phyloP scores from a whole-genome alignment of 495 filamentous ascomycete genomes.

The Penicillium bialowiezense region DNA sequence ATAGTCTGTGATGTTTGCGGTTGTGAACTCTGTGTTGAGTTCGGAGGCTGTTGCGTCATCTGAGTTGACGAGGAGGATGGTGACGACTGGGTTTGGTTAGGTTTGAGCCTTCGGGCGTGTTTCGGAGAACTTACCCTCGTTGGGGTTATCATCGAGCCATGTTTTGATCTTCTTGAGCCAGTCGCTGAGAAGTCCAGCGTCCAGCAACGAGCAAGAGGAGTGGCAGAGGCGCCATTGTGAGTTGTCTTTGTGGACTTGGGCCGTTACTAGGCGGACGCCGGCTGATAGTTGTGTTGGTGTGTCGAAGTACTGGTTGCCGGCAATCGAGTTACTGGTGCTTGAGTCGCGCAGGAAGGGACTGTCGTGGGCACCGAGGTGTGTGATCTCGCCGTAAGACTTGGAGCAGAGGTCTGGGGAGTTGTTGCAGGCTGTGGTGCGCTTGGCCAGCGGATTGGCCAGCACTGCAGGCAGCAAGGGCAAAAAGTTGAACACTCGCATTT shows the following conservation, averaged over 20 bases:
- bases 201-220: constrained; percentile 58
- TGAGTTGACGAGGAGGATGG: constrained; percentile 70
- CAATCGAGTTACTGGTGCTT: constrained; percentile 48
- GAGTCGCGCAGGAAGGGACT: constrained; percentile 56
- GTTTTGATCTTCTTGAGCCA: constrained; percentile 62
- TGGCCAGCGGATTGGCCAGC: constrained; percentile 25
- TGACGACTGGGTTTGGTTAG: constrained; percentile 52
- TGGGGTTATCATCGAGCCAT: constrained; percentile 66
- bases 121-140: constrained; percentile 50
- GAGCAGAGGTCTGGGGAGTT: constrained; percentile 59
- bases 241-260: constrained; percentile 62
- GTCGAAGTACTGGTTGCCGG: constrained; percentile 69
- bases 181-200: constrained; percentile 60
- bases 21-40: constrained; percentile 54
- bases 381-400: constrained; percentile 59
- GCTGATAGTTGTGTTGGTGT: constrained; percentile 68
- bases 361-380: constrained; percentile 64
- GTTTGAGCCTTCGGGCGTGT: not conserved
- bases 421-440: constrained; percentile 53
- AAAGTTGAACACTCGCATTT: constrained; percentile 30
- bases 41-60: constrained; percentile 54
- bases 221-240: constrained; percentile 65
- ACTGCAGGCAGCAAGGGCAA: constrained; percentile 32
- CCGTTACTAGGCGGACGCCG: constrained; percentile 68
- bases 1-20: constrained; percentile 58